These are phyloP conservation scores for Zalaria obscura DNA, from an alignment of 2,329 filamentous ascomycete species.

Conservation along the genomic window DNA sequence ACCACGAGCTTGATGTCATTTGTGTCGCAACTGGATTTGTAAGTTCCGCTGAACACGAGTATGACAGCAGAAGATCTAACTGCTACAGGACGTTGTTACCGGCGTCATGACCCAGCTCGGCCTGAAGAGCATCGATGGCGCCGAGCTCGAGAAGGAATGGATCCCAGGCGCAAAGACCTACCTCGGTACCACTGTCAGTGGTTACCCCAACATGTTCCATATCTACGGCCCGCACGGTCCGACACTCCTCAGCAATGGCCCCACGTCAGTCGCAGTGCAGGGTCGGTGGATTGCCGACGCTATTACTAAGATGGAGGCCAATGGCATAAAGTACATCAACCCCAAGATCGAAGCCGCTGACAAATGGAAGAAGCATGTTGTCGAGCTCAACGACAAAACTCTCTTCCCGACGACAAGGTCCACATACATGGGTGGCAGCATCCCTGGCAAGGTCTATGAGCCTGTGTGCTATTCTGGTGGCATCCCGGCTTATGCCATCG, in stretches of 20 bases:
- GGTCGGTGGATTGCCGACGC: constrained; percentile 22
- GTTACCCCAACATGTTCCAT: constrained; percentile 31
- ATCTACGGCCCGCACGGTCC: constrained; percentile 29
- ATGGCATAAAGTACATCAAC: constrained; percentile 14
- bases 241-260: constrained; percentile 28
- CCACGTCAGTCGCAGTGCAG: constrained; percentile 27
- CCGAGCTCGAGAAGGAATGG: constrained; percentile 21
- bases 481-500: constrained; percentile 12
- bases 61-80: too few relatives aligned
- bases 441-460: constrained; percentile 14
- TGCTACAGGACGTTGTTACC: constrained; percentile 17
- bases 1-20: constrained; percentile 13
- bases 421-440: constrained; percentile 14
- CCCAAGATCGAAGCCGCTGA: constrained; percentile 14
- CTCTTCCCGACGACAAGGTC: constrained; percentile 16
- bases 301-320: constrained; percentile 10
- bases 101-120: constrained; percentile 23
- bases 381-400: constrained; percentile 11
- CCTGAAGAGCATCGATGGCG: constrained; percentile 15
- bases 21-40: constrained; percentile 28
- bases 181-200: constrained; percentile 22
- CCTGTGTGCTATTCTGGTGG: constrained; percentile 16
- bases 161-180: constrained; percentile 19
- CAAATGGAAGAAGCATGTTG: constrained; percentile 17
- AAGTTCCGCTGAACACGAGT: too few relatives aligned